Conservation (phyloP, 495 filamentous ascomycete genomes). For the Collariella sp. region DNA sequence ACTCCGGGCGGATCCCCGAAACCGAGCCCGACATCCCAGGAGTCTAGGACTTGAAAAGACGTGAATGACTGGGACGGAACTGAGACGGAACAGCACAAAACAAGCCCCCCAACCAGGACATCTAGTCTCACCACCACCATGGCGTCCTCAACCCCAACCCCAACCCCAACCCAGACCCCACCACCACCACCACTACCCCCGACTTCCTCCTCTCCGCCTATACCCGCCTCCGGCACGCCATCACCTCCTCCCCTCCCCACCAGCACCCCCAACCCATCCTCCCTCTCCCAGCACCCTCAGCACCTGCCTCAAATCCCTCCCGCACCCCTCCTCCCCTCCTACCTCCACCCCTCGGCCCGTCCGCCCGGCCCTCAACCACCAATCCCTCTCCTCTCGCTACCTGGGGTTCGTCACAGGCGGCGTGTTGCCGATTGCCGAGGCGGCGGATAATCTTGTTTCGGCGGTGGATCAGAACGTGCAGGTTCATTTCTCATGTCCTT, state of each 20-base stretch:
- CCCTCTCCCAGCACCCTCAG: slow-evolving; percentile 9
- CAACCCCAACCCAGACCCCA: background rate
- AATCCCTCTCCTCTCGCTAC: slow-evolving; percentile 56
- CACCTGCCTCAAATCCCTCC: slow-evolving; percentile 23
- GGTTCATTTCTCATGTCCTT: slow-evolving; percentile 60
- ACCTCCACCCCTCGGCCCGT: slow-evolving; percentile 34
- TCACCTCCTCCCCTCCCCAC: background rate
- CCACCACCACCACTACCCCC: background rate
- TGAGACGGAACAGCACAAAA: too few species aligned
- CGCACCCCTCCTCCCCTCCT: slow-evolving; percentile 9
- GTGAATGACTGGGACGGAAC: too few species aligned
- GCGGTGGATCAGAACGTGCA: slow-evolving; percentile 76
- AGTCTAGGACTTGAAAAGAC: too few species aligned
- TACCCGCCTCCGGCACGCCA: slow-evolving; percentile 9
- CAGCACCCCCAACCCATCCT: background rate
- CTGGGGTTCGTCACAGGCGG: slow-evolving; percentile 88
- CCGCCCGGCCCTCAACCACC: slow-evolving; percentile 56
- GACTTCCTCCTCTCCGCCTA: slow-evolving; percentile 14
- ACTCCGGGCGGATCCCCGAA: too few species aligned
- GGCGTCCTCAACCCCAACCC: background rate
- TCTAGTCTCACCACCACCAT: background rate
- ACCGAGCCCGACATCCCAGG: too few species aligned
- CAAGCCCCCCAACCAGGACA: background rate
- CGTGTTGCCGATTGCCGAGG: slow-evolving; percentile 65
- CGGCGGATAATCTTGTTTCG: slow-evolving; percentile 76